These are phyloP conservation scores for Pseudogymnoascus sp. DNA, from an alignment of 2,329 filamentous ascomycete species.

Conservation along the genomic window DNA sequence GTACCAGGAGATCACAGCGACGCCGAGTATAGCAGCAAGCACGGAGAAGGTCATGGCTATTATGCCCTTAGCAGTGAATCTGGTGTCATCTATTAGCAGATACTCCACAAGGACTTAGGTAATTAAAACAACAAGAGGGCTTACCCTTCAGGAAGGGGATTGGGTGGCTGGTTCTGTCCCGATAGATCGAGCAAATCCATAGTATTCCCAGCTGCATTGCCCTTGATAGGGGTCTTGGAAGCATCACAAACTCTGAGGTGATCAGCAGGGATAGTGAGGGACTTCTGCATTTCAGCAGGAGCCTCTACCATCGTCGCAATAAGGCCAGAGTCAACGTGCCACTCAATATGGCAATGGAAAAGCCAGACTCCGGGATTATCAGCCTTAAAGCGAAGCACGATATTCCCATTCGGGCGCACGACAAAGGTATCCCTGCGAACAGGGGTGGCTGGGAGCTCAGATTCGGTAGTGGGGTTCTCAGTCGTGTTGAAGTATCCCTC, in stretches of 20 bases:
- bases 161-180: slow-evolving; percentile 50
- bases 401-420: slow-evolving; percentile 56
- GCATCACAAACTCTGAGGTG: slow-evolving; percentile 52
- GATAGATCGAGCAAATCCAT: slow-evolving; percentile 53
- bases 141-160: slow-evolving; percentile 51
- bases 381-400: slow-evolving; percentile 59
- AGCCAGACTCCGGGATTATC: slow-evolving; percentile 65
- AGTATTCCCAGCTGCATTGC: slow-evolving; percentile 71
- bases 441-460: slow-evolving; percentile 47
- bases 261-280: slow-evolving; percentile 50
- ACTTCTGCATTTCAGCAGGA: slow-evolving; percentile 53
- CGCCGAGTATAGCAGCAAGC: background rate
- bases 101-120: background rate
- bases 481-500: slow-evolving; percentile 46
- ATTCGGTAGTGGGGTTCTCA: slow-evolving; percentile 39
- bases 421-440: slow-evolving; percentile 63
- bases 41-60: slow-evolving; percentile 1
- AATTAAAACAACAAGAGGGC: too few species aligned
- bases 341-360: slow-evolving; percentile 77
- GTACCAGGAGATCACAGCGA: slow-evolving; percentile 16
- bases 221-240: slow-evolving; percentile 42
- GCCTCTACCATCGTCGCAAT: slow-evolving; percentile 58
- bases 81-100: slow-evolving; percentile 13
- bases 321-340: slow-evolving; percentile 64
- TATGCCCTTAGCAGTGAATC: slow-evolving; percentile 12